phyloP scores from a whole-genome alignment of 495 filamentous ascomycete species.

The Entonaema liquescens region DNA sequence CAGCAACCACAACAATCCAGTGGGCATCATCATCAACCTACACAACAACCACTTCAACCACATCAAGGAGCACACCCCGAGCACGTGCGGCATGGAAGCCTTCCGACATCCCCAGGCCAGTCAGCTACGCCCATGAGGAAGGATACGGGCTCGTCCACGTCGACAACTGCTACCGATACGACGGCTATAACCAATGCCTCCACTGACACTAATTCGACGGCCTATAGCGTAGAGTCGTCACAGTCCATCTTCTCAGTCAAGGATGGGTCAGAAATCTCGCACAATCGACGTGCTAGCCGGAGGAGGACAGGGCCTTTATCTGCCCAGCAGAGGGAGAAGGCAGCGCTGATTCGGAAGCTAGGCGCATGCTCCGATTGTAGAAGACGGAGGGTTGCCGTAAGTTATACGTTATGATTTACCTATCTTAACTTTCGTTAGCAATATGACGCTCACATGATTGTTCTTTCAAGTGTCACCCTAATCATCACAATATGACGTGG shows the following conservation, averaged over 20 bases:
- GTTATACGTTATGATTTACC: conserved; percentile 40
- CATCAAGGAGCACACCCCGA: conserved; percentile 43
- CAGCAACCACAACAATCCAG: conserved; percentile 30
- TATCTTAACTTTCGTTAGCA: background rate
- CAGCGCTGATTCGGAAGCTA: conserved; percentile 59
- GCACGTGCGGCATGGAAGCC: conserved; percentile 46
- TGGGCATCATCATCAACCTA: conserved; percentile 38
- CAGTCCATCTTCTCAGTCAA: conserved; percentile 59
- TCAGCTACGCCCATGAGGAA: conserved; percentile 56
- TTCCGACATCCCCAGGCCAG: conserved; percentile 46
- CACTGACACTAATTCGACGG: conserved; percentile 52
- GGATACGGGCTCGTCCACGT: conserved; percentile 58
- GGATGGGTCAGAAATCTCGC: conserved; percentile 56
- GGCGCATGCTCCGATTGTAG: conserved; percentile 59
- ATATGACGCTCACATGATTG: conserved; percentile 40
- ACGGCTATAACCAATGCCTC: conserved; percentile 50
- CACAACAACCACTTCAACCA: conserved; percentile 41
- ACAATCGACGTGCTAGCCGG: conserved; percentile 55
- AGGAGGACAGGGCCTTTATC: conserved; percentile 59
- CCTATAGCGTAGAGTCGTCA: conserved; percentile 55
- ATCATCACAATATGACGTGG: conserved; percentile 61
- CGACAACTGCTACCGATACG: conserved; percentile 51
- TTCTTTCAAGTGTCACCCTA: conserved; percentile 56
- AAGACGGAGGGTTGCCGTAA: conserved; percentile 60
- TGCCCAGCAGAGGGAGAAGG: conserved; percentile 56